phyloP scores from a whole-genome alignment of 768 basidiomycete genomes.

The Glaciozyma antarctica region DNA sequence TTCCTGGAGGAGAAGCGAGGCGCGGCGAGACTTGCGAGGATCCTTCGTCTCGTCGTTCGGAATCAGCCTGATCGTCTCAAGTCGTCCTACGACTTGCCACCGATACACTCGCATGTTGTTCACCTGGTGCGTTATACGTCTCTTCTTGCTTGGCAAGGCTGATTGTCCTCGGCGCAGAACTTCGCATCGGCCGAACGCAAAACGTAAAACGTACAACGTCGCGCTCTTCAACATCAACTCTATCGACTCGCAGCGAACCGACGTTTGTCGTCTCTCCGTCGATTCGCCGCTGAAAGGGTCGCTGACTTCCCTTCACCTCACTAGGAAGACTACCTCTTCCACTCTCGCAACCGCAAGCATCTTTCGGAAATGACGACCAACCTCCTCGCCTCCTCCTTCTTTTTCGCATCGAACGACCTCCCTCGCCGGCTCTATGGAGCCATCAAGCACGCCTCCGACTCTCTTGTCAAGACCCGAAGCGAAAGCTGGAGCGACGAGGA shows the following conservation, averaged over 20 bases:
- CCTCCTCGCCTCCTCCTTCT: slow-evolving; percentile 22
- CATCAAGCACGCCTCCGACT: slow-evolving; percentile 6
- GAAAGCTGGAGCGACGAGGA: slow-evolving; percentile 17
- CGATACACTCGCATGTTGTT: slow-evolving; percentile 10
- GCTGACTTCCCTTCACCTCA: neutral
- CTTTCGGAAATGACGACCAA: slow-evolving; percentile 24
- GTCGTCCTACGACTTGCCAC: slow-evolving; percentile 13
- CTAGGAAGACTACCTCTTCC: slow-evolving; percentile 33
- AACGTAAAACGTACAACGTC: slow-evolving; percentile 32
- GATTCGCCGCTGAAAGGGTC: too few relatives aligned
- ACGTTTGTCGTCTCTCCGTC: slow-evolving; percentile 2
- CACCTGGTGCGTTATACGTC: slow-evolving; percentile 3
- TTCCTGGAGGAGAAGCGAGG: neutral
- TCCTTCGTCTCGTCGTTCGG: slow-evolving; percentile 28
- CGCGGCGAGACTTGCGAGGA: slow-evolving; percentile 2
- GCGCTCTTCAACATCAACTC: slow-evolving; percentile 32
- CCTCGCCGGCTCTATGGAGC: neutral
- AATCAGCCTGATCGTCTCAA: slow-evolving; percentile 14
- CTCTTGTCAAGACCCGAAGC: neutral
- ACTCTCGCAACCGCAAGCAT: slow-evolving; percentile 12
- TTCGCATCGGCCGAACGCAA: slow-evolving; percentile 28
- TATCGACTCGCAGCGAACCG: slow-evolving; percentile 22
- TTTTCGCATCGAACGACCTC: slow-evolving; percentile 27
- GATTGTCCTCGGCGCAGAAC: neutral
- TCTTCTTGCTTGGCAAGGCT: too few relatives aligned